Evolutionary conservation across 2,329 filamentous ascomycete species (phyloP).

Genomic region (Venturiaceae sp.): DNA sequence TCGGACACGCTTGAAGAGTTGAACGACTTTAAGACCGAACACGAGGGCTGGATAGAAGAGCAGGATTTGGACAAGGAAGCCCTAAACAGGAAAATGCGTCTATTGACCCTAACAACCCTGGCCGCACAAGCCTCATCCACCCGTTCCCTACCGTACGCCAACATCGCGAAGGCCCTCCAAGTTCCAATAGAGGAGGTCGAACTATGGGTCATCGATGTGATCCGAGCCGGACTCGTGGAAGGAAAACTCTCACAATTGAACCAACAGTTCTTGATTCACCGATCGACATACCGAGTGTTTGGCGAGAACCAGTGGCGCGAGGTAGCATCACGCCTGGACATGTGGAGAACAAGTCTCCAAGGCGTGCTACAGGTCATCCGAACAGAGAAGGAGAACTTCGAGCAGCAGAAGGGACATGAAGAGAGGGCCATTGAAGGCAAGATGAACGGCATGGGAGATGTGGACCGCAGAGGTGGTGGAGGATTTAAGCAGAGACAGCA

Average conservation of each 20-base stretch:
- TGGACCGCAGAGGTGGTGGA: background rate
- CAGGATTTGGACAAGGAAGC: constrained; percentile 60
- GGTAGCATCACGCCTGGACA: constrained; percentile 79
- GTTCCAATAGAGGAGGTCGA: constrained; percentile 79
- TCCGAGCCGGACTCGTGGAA: constrained; percentile 89
- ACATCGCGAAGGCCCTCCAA: constrained; percentile 76
- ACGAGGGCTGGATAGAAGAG: constrained; percentile 74
- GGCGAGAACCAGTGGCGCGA: constrained; percentile 98
- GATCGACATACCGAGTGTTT: constrained; percentile 93
- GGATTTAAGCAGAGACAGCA: constrained; percentile 5
- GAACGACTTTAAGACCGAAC: constrained; percentile 88
- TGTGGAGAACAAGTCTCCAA: constrained; percentile 76
- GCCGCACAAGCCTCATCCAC: constrained; percentile 68
- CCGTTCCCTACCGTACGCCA: constrained; percentile 79
- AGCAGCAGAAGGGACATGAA: constrained; percentile 69
- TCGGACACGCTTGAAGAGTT: constrained; percentile 92
- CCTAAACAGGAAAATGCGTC: constrained; percentile 89
- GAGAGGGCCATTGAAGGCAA: constrained; percentile 62
- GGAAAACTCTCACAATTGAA: constrained; percentile 92
- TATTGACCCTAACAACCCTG: constrained; percentile 84
- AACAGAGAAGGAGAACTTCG: constrained; percentile 70
- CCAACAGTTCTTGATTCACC: constrained; percentile 88
- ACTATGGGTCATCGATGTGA: constrained; percentile 98
- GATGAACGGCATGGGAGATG: constrained; percentile 24
- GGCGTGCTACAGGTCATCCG: constrained; percentile 70